Evolutionary conservation across 768 basidiomycete species (phyloP).

Genomic region (Tulasnella sp.): DNA sequence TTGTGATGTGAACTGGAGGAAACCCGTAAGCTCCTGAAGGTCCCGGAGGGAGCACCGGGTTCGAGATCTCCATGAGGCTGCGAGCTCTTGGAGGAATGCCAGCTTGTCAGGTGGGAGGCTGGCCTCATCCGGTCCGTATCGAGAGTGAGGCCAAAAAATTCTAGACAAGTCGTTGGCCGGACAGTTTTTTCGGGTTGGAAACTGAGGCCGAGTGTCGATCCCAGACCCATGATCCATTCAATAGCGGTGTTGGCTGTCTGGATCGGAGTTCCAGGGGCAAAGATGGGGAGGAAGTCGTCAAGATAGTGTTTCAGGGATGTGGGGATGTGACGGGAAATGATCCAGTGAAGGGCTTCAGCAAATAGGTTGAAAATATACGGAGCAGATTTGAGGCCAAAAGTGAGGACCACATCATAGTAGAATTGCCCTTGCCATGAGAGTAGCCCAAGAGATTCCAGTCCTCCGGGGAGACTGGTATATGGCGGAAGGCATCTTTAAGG

Average conservation of each 20-base stretch:
- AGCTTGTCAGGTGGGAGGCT: conserved; percentile 33
- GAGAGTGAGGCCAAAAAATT: conserved; percentile 25
- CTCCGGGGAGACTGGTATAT: conserved; percentile 30
- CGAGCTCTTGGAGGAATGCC: conserved; percentile 25
- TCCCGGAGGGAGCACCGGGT: conserved; percentile 26
- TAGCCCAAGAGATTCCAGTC: conserved; percentile 35
- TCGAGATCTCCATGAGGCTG: conserved; percentile 27
- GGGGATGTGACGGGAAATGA: conserved; percentile 33
- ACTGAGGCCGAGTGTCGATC: conserved; percentile 28
- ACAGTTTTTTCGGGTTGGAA: conserved; percentile 31
- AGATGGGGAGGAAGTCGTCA: conserved; percentile 32
- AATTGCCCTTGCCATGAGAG: conserved; percentile 28
- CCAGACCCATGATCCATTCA: conserved; percentile 31
- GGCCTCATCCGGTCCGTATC: conserved; percentile 31
- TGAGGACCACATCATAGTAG: conserved; percentile 31
- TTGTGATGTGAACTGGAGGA: conserved; percentile 33
- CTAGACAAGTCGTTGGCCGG: conserved; percentile 21
- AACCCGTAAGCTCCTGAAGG: conserved; percentile 32
- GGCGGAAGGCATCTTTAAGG: conserved; percentile 35
- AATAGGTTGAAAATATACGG: conserved; percentile 39
- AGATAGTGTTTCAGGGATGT: conserved; percentile 32
- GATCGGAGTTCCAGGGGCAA: conserved; percentile 9
- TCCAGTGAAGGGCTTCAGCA: conserved; percentile 38
- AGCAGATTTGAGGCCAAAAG: conserved; percentile 32
- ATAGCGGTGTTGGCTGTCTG: conserved; percentile 22